Conservation (phyloP, 768 basidiomycete genomes). For the Russula ochroleuca region DNA sequence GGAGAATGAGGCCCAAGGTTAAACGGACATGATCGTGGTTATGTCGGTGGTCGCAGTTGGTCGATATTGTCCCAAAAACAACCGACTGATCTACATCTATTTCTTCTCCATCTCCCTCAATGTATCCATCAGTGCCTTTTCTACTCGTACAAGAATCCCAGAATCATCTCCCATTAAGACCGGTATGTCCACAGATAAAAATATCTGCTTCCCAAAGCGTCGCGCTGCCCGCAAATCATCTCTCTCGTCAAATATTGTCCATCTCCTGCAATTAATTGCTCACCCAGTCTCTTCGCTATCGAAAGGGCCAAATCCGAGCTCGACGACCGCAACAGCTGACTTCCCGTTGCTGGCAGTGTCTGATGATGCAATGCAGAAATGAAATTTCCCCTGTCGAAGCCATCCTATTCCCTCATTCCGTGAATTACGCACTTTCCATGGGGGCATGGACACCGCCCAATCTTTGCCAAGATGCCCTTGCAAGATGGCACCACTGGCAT, state of each 20-base stretch:
- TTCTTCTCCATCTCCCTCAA: conserved; percentile 38
- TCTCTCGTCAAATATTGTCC: conserved; percentile 24
- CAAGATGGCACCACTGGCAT: conserved; percentile 37
- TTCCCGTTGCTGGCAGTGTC: conserved; percentile 37
- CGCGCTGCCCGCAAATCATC: conserved; percentile 43
- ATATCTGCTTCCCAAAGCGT: conserved; percentile 63
- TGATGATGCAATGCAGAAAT: conserved; percentile 5
- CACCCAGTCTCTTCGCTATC: conserved; percentile 80
- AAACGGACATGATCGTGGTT: conserved; percentile 14
- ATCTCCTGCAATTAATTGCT: conserved; percentile 30
- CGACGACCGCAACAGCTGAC: conserved; percentile 59
- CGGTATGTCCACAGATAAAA: conserved; percentile 63
- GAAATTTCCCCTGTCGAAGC: neutral
- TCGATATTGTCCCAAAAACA: neutral
- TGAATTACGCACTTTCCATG: conserved; percentile 35
- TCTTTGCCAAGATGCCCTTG: conserved; percentile 62
- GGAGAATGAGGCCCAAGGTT: conserved; percentile 5
- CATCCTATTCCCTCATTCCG: conserved; percentile 3
- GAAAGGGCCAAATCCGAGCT: conserved; percentile 59
- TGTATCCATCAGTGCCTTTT: conserved; percentile 53
- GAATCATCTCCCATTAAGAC: conserved; percentile 46
- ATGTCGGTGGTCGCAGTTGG: neutral
- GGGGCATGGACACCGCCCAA: conserved; percentile 83
- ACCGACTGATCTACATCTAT: conserved; percentile 10
- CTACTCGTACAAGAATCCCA: conserved; percentile 50